Conservation (phyloP, 306 rosid genomes). For the Cotoneaster glaucophyllus region DNA sequence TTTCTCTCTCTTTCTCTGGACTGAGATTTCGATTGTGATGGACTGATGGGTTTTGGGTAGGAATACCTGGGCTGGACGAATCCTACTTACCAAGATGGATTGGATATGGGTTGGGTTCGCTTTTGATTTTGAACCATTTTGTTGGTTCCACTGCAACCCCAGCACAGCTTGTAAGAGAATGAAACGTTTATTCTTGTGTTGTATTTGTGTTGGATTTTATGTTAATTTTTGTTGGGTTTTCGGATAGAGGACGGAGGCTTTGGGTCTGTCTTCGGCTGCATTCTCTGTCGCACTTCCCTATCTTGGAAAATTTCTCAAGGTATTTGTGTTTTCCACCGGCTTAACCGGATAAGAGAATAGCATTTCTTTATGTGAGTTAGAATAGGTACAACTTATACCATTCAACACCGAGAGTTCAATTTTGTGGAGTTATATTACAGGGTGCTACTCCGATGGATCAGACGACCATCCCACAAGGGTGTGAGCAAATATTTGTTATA, state of each 20-base stretch:
- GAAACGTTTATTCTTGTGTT: neutral
- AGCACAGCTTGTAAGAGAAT: constrained; percentile 51
- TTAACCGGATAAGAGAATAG: no score
- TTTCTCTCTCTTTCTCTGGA: constrained; percentile 1
- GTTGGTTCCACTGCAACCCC: constrained; percentile 48
- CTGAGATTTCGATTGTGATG: neutral
- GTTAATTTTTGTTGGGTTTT: constrained; percentile 5
- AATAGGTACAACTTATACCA: neutral
- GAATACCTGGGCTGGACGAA: constrained; percentile 90
- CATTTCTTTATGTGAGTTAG: neutral
- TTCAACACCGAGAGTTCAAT: neutral
- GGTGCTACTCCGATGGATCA: constrained; percentile 67
- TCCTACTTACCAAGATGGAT: constrained; percentile 97
- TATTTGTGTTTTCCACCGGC: neutral
- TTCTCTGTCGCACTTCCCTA: constrained; percentile 67
- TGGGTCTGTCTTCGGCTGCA: constrained; percentile 79
- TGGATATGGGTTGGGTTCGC: constrained; percentile 87
- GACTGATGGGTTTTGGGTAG: constrained; percentile 26
- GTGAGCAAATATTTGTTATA: constrained; percentile 71
- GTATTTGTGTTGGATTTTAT: neutral
- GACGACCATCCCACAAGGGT: constrained; percentile 54
- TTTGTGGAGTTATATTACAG: constrained; percentile 28
- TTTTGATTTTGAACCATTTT: constrained; percentile 64
- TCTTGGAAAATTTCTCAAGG: constrained; percentile 89
- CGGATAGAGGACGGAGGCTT: constrained; percentile 61